phyloP scores from a whole-genome alignment of 352 stramenopile genomes.

The Globisporangium heterothallicum region DNA sequence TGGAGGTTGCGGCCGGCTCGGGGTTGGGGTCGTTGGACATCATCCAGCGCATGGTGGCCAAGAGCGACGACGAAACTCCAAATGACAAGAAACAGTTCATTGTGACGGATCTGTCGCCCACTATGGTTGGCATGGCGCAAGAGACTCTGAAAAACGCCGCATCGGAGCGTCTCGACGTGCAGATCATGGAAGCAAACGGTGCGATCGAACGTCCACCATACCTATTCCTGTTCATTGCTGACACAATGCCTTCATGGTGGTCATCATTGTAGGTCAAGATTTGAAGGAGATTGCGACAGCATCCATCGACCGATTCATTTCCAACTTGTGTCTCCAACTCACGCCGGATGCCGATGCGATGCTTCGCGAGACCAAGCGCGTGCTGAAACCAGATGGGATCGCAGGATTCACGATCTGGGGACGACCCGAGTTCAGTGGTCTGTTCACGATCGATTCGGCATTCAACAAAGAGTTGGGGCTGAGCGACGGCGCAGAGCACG shows the following conservation, averaged over 20 bases:
- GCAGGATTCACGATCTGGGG: constrained; percentile 60
- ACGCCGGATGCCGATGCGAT: constrained; percentile 39
- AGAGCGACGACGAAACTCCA: background rate
- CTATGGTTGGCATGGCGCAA: constrained; percentile 34
- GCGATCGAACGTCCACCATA: constrained; percentile 1
- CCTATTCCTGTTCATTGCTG: constrained; percentile 2
- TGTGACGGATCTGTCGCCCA: constrained; percentile 37
- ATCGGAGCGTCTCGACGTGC: constrained; percentile 21
- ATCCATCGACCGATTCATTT: constrained; percentile 45
- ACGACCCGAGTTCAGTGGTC: constrained; percentile 32
- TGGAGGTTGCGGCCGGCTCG: constrained; percentile 43
- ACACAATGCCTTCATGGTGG: no score
- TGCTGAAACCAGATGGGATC: constrained; percentile 29
- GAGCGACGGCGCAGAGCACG: constrained; percentile 23
- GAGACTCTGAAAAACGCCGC: constrained; percentile 19
- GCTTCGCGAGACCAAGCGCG: constrained; percentile 37
- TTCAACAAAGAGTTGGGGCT: constrained; percentile 28
- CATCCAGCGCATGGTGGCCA: constrained; percentile 16
- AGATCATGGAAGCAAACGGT: constrained; percentile 30
- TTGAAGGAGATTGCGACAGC: constrained; percentile 19
- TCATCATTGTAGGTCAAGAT: constrained; percentile 31
- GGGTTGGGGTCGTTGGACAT: constrained; percentile 42
- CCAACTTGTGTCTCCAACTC: constrained; percentile 47
- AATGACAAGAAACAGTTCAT: constrained; percentile 23
- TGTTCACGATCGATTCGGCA: constrained; percentile 25